Evolutionary conservation across 2,329 filamentous ascomycete species (phyloP), one percentile per base, ranked within the genome.

Genomic region (Fusarium floridanum): DNA sequence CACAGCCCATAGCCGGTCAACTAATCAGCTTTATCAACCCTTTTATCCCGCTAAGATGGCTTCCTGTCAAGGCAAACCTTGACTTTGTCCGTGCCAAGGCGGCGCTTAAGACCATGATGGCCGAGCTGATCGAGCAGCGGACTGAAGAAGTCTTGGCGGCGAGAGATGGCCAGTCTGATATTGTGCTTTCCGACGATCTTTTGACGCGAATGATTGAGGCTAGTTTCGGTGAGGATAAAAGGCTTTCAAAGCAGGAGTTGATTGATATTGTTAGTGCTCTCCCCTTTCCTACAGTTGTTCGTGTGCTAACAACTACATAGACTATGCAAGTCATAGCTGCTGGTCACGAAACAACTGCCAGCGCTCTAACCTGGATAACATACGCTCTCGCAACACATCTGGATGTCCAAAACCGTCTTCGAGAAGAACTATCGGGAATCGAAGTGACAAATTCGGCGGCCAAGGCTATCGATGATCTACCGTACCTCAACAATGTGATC

Each of bases 181-280:
- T 5, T 22, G 12, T 7, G 5, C 4, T 72, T 27, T 66, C 70
- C 5, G 66, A 72, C n/a, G 65, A 74, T 5, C 14, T 74, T 2
- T 48, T 74, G 53, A 74, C 71, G 0, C 73, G 71, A 1, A 74
- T 72, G 64, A 72, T 74, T 2, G 64, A 68, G 17, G 64, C 70
- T 0, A 73, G 70, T 7, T 34, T 63, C 9, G n/a, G 11, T 1
- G 70, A 72, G 16, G 53, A 61, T 2, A 56, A 66, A 24, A 74
- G 20, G 2, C 16, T 74, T 7, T 69, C 64, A 5, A 55, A 61
- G 12, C 50, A 74, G n/a, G 72, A 74, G 20, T 10, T 74, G 14
- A 72, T 72, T 6, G 72, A 74, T 6, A 53, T 74, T 5, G 72
- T 74, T 24, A 32, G 72, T 9, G 3, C 12, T 2, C 1, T 1